Conservation (phyloP, 1,284 basidiomycete species). For the Hypsizygus ulmarius region DNA sequence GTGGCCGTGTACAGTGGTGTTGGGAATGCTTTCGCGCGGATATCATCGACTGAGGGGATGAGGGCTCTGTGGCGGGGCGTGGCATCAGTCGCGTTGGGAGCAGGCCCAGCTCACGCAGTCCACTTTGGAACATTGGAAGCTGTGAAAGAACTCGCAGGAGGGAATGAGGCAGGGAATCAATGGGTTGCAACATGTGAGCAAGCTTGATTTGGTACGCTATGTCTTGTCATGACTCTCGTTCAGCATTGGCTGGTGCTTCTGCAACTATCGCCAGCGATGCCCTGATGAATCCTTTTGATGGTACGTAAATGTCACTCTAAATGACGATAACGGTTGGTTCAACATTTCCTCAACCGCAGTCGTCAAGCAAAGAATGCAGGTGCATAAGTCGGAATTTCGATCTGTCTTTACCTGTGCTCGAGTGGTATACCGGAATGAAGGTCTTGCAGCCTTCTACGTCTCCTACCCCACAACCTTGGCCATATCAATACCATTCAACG, state of each 20-base stretch:
- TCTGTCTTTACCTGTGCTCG: constrained; percentile 82
- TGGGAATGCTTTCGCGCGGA: constrained; percentile 84
- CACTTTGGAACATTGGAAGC: constrained; percentile 98
- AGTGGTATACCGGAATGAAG: constrained; percentile 84
- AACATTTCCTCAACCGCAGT: constrained; percentile 49
- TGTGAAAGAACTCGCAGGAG: constrained; percentile 91
- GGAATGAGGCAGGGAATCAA: constrained; percentile 80
- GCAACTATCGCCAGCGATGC: constrained; percentile 97
- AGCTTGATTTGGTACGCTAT: constrained; percentile 1
- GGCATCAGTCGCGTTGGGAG: constrained; percentile 94
- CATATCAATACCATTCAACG: constrained; percentile 98
- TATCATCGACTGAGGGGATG: constrained; percentile 91
- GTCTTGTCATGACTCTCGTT: constrained; percentile 5
- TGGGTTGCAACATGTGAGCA: constrained; percentile 77
- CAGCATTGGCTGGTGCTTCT: constrained; percentile 89
- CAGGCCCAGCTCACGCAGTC: constrained; percentile 96
- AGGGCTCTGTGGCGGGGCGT: constrained; percentile 95
- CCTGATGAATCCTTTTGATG: constrained; percentile 99
- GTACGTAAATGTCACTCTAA: constrained; percentile 47
- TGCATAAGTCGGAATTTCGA: constrained; percentile 88
- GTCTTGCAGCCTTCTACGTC: constrained; percentile 92
- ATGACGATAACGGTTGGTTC: not conserved
- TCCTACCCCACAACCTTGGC: constrained; percentile 98
- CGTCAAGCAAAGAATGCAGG: constrained; percentile 99
- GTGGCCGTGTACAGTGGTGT: constrained; percentile 87